These are phyloP conservation scores for Mitragyna speciosa DNA, from an alignment of 257 asterid genomes.

Conservation along the genomic window DNA sequence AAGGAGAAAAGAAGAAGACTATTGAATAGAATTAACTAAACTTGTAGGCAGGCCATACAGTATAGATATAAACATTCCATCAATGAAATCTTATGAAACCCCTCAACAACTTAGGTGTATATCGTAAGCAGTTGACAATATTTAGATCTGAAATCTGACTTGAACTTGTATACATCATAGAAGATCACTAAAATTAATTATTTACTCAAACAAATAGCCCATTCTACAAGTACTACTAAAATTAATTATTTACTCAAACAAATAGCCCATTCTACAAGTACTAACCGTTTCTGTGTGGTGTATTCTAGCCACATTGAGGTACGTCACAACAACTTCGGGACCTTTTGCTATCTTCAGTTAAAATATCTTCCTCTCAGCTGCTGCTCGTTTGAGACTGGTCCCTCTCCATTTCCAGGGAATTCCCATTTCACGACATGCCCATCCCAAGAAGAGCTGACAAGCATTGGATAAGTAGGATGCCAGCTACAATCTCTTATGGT, in stretches of 20 bases:
- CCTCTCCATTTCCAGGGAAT: conserved; percentile 48
- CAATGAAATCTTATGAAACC: not conserved
- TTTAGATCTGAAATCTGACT: not conserved
- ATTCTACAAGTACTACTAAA: not conserved
- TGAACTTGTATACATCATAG: conserved; percentile 11
- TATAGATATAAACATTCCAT: not conserved
- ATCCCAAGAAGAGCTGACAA: conserved; percentile 90
- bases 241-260: not conserved
- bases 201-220: not conserved
- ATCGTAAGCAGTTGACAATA: not conserved
- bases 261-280: not conserved
- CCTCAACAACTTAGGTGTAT: too few species aligned
- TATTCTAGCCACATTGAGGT: not conserved
- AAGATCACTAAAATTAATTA: not conserved
- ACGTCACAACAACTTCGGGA: too few species aligned
- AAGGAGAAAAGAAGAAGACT: too few species aligned
- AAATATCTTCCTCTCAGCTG: conserved; percentile 32
- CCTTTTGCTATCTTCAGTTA: conserved; percentile 4
- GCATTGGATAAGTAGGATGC: conserved; percentile 80
- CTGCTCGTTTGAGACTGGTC: conserved; percentile 26
- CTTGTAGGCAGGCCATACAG: too few species aligned
- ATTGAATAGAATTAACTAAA: too few species aligned
- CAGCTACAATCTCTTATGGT: conserved; percentile 81
- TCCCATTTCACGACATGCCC: conserved; percentile 87
- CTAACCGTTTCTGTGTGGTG: not conserved